These are phyloP conservation scores for Sporothrix pseudoabietina DNA, from an alignment of 2,329 filamentous ascomycete species.

Conservation along the genomic window DNA sequence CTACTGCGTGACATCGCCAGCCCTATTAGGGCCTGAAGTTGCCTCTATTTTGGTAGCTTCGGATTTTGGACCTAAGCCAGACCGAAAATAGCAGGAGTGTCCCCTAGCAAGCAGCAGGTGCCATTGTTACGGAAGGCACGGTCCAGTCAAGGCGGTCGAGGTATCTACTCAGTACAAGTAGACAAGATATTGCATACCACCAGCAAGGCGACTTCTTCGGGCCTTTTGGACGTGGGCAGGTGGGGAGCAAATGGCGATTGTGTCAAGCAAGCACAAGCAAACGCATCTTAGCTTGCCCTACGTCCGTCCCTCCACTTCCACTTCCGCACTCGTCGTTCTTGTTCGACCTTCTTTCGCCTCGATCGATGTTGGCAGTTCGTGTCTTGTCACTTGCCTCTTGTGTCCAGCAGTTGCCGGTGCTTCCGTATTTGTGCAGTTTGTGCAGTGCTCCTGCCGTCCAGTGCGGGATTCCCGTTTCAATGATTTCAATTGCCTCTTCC, in stretches of 20 bases:
- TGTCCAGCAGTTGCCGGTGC: conserved; percentile 10
- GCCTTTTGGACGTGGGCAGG: background rate
- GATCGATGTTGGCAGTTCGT: background rate
- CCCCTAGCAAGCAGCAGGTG: background rate
- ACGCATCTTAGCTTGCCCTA: background rate
- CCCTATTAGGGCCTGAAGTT: background rate
- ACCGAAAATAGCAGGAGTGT: conserved; percentile 14
- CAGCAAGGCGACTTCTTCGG: background rate
- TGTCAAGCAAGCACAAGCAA: background rate
- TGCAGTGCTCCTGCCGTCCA: background rate
- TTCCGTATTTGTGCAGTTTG: background rate
- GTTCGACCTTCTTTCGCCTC: background rate
- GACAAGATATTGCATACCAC: no score
- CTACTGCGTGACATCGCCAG: background rate
- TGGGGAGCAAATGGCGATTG: background rate
- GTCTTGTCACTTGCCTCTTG: background rate
- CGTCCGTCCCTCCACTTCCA: background rate
- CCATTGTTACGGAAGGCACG: background rate
- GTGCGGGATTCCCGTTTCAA: background rate
- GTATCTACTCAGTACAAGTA: background rate
- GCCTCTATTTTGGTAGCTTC: background rate
- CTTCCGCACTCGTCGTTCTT: background rate
- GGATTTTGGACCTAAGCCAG: conserved; percentile 10
- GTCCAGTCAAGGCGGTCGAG: background rate
- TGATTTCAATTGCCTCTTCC: conserved; percentile 10